These are phyloP conservation scores for Talaromyces sp. DNA, from an alignment of 2,329 filamentous ascomycete species.

Conservation along the genomic window DNA sequence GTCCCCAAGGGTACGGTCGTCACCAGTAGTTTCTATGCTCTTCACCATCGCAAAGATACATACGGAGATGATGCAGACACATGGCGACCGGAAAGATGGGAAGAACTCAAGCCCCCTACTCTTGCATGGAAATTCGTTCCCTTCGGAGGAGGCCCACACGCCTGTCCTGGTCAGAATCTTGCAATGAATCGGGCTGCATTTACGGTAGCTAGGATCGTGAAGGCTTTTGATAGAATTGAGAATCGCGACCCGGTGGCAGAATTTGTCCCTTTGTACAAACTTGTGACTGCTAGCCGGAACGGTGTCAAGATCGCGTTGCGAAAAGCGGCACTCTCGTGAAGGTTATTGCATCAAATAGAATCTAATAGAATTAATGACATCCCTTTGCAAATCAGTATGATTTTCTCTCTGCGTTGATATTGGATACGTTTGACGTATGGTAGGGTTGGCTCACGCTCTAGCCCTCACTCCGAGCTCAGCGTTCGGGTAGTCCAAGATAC, in stretches of 20 bases:
- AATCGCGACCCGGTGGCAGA: constrained; percentile 13
- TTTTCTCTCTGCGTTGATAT: no score
- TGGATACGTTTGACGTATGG: no score
- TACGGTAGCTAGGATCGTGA: constrained; percentile 5
- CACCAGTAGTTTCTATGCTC: constrained; percentile 64
- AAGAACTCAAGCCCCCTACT: constrained; percentile 49
- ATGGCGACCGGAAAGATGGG: constrained; percentile 53
- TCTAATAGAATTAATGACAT: no score
- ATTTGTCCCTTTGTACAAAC: constrained; percentile 5
- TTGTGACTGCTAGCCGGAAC: no score
- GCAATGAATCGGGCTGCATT: constrained; percentile 17
- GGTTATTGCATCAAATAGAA: no score
- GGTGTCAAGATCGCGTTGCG: no score
- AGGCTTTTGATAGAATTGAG: constrained; percentile 13
- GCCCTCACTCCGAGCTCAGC: no score
- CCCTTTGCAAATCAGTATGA: no score
- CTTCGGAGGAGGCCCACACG: constrained; percentile 29
- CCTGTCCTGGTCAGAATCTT: constrained; percentile 26
- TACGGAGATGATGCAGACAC: constrained; percentile 46
- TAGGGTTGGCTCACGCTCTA: no score
- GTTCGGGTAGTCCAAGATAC: no score
- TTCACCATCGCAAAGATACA: constrained; percentile 66
- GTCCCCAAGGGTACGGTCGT: constrained; percentile 66
- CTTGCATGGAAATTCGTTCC: constrained; percentile 42
- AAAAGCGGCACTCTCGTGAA: no score